These are phyloP conservation scores for Cupressus sempervirens DNA, from an alignment of 75 land plant species.

Conservation along the genomic window DNA sequence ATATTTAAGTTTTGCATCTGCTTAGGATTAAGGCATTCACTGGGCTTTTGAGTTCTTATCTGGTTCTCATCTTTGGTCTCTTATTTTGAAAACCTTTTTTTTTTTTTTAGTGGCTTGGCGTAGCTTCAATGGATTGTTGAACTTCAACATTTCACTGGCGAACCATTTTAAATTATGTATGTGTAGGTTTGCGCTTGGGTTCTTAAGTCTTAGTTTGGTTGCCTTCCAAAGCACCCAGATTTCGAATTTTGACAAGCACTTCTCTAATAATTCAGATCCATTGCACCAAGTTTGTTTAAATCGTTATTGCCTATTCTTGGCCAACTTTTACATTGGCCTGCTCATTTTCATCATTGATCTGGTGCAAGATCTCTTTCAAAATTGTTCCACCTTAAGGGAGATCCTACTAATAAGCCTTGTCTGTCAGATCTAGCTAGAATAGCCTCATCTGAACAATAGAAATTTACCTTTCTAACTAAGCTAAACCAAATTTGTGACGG, in stretches of 20 bases:
- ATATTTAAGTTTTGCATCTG: too few relatives aligned
- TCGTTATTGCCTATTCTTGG: background rate
- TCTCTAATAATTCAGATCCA: background rate
- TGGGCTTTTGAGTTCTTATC: background rate
- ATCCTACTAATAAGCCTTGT: too few relatives aligned
- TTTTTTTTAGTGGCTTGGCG: background rate
- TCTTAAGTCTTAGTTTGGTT: too few relatives aligned
- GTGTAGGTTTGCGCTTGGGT: too few relatives aligned
- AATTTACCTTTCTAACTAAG: too few relatives aligned
- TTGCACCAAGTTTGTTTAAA: background rate
- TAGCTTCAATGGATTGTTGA: background rate
- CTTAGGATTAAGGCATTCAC: too few relatives aligned
- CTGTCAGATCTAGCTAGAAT: background rate
- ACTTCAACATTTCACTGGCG: too few relatives aligned
- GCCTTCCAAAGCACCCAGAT: too few relatives aligned
- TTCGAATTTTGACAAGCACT: too few relatives aligned
- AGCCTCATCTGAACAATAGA: background rate
- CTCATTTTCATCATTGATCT: background rate
- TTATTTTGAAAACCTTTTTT: too few relatives aligned
- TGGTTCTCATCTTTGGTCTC: background rate
- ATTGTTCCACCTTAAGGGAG: background rate
- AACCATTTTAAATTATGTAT: too few relatives aligned
- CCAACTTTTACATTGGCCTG: background rate
- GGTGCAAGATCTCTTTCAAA: background rate
- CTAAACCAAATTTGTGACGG: too few relatives aligned